A percentile compares a stretch with the other conserved stretches of the same genome.
Conservation (phyloP, 768 basidiomycete species). For the Roridomyces roridus region DNA sequence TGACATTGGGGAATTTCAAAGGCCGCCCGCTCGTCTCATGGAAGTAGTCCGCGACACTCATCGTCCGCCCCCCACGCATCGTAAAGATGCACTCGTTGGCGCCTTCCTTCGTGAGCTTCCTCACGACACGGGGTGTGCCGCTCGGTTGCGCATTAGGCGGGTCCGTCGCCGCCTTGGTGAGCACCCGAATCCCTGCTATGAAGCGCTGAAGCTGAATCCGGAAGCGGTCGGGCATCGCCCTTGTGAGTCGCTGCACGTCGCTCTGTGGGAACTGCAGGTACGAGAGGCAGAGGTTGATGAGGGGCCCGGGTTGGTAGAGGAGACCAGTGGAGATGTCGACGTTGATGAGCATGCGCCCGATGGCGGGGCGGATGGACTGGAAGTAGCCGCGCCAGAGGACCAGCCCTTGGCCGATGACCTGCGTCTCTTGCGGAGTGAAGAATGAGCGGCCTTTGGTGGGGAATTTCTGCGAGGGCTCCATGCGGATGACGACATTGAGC, state of each 20-base stretch:
- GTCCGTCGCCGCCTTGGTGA: constrained; percentile 46
- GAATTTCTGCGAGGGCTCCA: constrained; percentile 69
- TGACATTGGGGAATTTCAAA: constrained; percentile 1
- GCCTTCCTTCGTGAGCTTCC: constrained; percentile 59
- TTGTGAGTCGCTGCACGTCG: constrained; percentile 41
- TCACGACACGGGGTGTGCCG: constrained; percentile 53
- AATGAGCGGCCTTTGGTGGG: constrained; percentile 79
- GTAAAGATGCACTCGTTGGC: constrained; percentile 62
- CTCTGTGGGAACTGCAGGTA: constrained; percentile 46
- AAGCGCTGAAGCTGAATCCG: constrained; percentile 62
- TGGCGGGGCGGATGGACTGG: constrained; percentile 71
- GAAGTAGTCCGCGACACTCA: constrained; percentile 58
- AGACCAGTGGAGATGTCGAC: constrained; percentile 76
- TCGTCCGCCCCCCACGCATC: constrained; percentile 58
- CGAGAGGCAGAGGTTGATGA: constrained; percentile 59
- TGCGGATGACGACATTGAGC: constrained; percentile 73
- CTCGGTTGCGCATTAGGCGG: constrained; percentile 32
- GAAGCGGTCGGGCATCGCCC: constrained; percentile 60
- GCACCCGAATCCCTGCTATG: constrained; percentile 56
- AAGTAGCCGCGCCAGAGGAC: constrained; percentile 78
- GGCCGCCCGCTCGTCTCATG: neutral
- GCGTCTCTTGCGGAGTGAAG: constrained; percentile 64
- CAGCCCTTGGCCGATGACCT: constrained; percentile 55
- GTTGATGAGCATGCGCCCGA: constrained; percentile 65
- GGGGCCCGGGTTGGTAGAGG: constrained; percentile 69